These are phyloP conservation scores for Podospora comata DNA, from an alignment of 495 filamentous ascomycete genomes.

Conservation along the genomic window DNA sequence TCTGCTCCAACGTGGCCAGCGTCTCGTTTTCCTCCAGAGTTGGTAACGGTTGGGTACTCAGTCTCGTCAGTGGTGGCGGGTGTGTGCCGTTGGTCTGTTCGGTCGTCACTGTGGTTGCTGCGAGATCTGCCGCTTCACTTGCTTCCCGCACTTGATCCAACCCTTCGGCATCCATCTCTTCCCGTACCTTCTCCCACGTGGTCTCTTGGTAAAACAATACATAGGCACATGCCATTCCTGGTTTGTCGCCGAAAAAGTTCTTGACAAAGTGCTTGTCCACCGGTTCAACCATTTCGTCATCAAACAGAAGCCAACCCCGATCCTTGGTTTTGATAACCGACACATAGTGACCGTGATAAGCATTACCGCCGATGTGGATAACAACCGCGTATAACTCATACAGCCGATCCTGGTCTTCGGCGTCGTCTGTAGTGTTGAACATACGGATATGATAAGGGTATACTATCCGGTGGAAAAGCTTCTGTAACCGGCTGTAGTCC, in stretches of 20 bases:
- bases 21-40: slow-evolving; percentile 51
- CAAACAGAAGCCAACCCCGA: slow-evolving; percentile 91
- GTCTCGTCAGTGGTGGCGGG: slow-evolving; percentile 35
- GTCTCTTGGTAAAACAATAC: slow-evolving; percentile 98
- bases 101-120: slow-evolving; percentile 35
- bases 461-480: slow-evolving; percentile 93
- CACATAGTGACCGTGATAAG: slow-evolving; percentile 97
- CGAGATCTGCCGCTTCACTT: slow-evolving; percentile 52
- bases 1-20: slow-evolving; percentile 55
- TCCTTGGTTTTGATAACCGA: slow-evolving; percentile 97
- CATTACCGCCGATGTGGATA: slow-evolving; percentile 97
- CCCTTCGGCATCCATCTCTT: slow-evolving; percentile 77
- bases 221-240: slow-evolving; percentile 89
- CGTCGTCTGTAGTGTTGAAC: slow-evolving; percentile 98
- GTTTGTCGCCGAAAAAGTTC: slow-evolving; percentile 95
- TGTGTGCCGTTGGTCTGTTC: slow-evolving; percentile 39
- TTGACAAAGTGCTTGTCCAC: slow-evolving; percentile 95
- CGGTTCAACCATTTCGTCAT: slow-evolving; percentile 97
- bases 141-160: slow-evolving; percentile 59
- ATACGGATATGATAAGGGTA: slow-evolving; percentile 95
- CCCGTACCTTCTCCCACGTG: slow-evolving; percentile 80
- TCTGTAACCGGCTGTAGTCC: slow-evolving; percentile 87
- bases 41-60: slow-evolving; percentile 38
- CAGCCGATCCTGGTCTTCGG: slow-evolving; percentile 87
- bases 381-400: slow-evolving; percentile 98